These are phyloP conservation scores for Rosa lucieae DNA, from an alignment of 306 rosid species.

Conservation along the genomic window DNA sequence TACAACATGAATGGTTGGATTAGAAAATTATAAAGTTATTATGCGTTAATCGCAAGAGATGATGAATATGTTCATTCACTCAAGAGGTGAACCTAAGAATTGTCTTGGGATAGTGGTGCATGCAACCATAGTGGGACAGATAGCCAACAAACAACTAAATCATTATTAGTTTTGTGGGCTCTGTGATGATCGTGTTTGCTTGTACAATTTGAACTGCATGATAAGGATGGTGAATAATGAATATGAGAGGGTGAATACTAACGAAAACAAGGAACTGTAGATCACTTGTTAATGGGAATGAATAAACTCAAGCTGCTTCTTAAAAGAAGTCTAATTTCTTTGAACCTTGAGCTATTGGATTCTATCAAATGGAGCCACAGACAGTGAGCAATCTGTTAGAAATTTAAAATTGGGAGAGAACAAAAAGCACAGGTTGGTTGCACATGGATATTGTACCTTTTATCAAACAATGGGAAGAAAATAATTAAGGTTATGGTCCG, in stretches of 20 bases:
- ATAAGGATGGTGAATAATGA: not conserved
- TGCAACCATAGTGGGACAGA: not conserved
- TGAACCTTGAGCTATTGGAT: not conserved
- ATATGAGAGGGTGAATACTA: not conserved
- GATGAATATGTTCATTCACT: too few relatives aligned
- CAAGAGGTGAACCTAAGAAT: too few relatives aligned
- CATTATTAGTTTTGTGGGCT: not conserved
- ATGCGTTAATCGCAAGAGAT: too few relatives aligned
- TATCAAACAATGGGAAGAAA: not conserved
- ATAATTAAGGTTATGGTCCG: not conserved
- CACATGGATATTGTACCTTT: not conserved
- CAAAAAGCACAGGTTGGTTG: not conserved
- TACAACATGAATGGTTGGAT: too few relatives aligned
- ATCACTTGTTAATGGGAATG: not conserved
- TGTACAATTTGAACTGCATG: not conserved
- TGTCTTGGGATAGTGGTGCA: not conserved
- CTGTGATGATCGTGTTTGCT: not conserved
- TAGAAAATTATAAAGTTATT: too few relatives aligned
- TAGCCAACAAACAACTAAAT: not conserved
- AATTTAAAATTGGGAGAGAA: not conserved
- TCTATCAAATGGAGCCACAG: not conserved
- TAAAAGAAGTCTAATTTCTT: not conserved
- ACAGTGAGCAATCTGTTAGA: not conserved
- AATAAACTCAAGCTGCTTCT: not conserved
- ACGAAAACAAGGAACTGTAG: not conserved